These are phyloP conservation scores for Vigna trinervia DNA, from an alignment of 306 rosid species.

Conservation along the genomic window DNA sequence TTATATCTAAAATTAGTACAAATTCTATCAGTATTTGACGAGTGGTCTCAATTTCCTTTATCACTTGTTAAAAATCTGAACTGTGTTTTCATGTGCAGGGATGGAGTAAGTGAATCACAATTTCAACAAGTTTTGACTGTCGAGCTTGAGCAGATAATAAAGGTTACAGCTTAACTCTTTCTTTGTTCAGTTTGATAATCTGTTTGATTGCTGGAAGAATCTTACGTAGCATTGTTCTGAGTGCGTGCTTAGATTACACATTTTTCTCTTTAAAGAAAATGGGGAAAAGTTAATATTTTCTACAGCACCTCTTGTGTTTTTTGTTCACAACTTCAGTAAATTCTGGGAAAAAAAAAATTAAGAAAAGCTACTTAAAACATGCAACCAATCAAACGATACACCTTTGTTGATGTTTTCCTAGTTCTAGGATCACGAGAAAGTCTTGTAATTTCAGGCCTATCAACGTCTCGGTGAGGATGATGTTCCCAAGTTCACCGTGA, in stretches of 20 bases:
- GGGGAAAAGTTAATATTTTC: slow-evolving; percentile 4
- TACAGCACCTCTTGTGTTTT: not conserved
- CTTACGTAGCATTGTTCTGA: slow-evolving; percentile 8
- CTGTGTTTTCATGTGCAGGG: slow-evolving; percentile 60
- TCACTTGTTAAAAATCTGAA: slow-evolving; percentile 28
- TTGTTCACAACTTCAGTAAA: not conserved
- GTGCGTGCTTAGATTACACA: slow-evolving; percentile 15
- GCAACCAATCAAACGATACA: not conserved
- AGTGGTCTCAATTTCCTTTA: slow-evolving; percentile 14
- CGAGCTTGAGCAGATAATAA: slow-evolving; percentile 84
- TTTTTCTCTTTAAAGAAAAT: not conserved
- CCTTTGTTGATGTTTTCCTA: slow-evolving; percentile 33
- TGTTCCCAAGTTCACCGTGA: slow-evolving; percentile 80
- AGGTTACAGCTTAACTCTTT: slow-evolving; percentile 61
- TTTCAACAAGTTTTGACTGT: slow-evolving; percentile 84
- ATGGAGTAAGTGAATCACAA: slow-evolving; percentile 94
- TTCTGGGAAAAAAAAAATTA: slow-evolving; percentile 2
- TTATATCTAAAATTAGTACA: not conserved
- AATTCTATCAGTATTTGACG: slow-evolving; percentile 35
- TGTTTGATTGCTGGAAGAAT: not conserved
- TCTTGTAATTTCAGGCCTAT: slow-evolving; percentile 71
- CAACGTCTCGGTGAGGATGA: slow-evolving; percentile 72
- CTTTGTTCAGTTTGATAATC: slow-evolving; percentile 32
- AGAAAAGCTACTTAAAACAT: not conserved
- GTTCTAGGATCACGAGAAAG: slow-evolving; percentile 30